These are phyloP conservation scores for Sonneratia caseolaris DNA, from an alignment of 345 rosid species.

Conservation along the genomic window DNA sequence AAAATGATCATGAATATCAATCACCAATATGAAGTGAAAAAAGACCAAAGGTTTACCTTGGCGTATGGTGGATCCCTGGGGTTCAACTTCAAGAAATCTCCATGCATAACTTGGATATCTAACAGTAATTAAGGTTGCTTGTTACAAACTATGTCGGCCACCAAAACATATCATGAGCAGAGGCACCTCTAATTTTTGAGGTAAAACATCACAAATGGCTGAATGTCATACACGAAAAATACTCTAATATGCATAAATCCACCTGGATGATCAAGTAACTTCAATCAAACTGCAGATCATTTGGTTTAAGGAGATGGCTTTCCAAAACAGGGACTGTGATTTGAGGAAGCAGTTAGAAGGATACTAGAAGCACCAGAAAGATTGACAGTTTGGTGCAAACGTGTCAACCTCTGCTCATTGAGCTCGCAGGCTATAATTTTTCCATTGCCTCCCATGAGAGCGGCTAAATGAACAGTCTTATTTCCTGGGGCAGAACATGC, in stretches of 20 bases:
- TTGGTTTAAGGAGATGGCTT: not conserved
- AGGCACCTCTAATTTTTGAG: not conserved
- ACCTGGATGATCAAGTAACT: not conserved
- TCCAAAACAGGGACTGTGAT: too few relatives aligned
- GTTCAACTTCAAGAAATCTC: constrained; percentile 61
- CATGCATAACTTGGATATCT: constrained; percentile 51
- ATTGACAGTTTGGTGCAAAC: constrained; percentile 55
- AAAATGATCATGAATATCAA: not conserved
- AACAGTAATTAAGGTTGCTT: constrained; percentile 27
- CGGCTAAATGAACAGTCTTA: constrained; percentile 92
- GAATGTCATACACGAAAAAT: not conserved
- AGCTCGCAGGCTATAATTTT: constrained; percentile 74
- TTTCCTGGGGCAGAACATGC: constrained; percentile 99
- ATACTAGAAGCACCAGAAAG: constrained; percentile 87
- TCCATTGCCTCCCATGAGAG: constrained; percentile 80
- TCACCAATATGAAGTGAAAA: too few relatives aligned
- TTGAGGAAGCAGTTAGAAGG: constrained; percentile 20
- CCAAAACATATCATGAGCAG: not conserved
- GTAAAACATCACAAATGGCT: not conserved
- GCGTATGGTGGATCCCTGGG: constrained; percentile 45
- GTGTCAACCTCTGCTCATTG: constrained; percentile 54
- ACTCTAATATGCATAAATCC: not conserved
- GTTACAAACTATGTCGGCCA: not conserved
- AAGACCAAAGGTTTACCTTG: constrained; percentile 32
- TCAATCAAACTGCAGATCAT: not conserved